Evolutionary conservation across 257 asterid genomes (phyloP).

Genomic region (Henckelia pumila): DNA sequence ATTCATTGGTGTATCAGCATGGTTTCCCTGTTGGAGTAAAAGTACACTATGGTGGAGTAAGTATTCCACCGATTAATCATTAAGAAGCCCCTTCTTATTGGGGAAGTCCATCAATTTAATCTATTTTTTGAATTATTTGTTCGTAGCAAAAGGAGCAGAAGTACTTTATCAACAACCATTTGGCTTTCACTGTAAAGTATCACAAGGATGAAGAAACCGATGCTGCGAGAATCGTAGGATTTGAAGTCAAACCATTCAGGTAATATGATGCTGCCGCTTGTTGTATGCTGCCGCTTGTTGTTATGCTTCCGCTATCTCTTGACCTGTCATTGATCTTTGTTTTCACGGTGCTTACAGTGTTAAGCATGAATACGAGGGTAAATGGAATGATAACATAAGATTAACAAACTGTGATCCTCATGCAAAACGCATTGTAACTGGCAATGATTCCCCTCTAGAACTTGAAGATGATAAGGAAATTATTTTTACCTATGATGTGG

Average conservation of each 20-base stretch:
- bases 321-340: conserved; percentile 20
- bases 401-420: conserved; percentile 80
- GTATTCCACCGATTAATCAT: conserved; percentile 26
- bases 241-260: conserved; percentile 86
- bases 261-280: conserved; percentile 25
- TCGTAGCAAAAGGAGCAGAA: conserved; percentile 61
- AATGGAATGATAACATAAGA: conserved; percentile 56
- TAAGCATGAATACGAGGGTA: conserved; percentile 79
- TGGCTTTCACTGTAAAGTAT: conserved; percentile 67
- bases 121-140: conserved; percentile 15
- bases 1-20: conserved; percentile 61
- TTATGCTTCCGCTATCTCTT: conserved; percentile 8
- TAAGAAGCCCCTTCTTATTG: conserved; percentile 8
- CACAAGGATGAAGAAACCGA: conserved; percentile 71
- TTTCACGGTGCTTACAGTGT: conserved; percentile 43
- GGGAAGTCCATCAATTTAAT: conserved; percentile 18
- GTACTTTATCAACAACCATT: conserved; percentile 70
- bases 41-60: conserved; percentile 77
- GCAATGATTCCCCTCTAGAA: conserved; percentile 77
- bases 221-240: conserved; percentile 86
- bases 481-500: conserved; percentile 83
- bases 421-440: conserved; percentile 66
- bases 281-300: conserved; percentile 16
- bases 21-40: conserved; percentile 75
- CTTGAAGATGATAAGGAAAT: conserved; percentile 75